phyloP scores from a whole-genome alignment of 176 grass and related monocot species.

The Rhynchospora pubera region DNA sequence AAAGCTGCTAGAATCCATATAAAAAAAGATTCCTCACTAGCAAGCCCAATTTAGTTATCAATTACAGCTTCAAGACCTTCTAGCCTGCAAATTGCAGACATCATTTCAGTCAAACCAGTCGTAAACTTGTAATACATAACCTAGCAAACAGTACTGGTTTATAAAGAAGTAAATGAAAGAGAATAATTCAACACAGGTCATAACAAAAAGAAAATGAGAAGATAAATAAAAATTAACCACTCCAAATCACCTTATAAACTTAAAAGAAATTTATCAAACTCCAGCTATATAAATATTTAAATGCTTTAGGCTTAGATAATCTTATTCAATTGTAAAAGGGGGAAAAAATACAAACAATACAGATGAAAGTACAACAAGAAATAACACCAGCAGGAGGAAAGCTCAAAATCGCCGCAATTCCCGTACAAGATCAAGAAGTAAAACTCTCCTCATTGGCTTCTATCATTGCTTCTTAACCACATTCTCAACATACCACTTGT shows the following conservation, averaged over 20 bases:
- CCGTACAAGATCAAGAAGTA: background rate
- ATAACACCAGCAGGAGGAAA: background rate
- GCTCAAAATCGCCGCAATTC: background rate
- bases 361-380: background rate
- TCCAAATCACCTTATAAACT: background rate
- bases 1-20: too few relatives aligned
- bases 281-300: background rate
- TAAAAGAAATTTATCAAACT: background rate
- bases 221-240: too few relatives aligned
- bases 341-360: background rate
- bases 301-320: background rate
- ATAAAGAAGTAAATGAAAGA: too few relatives aligned
- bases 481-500: slow-evolving; percentile 39
- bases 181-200: too few relatives aligned
- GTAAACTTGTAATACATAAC: too few relatives aligned
- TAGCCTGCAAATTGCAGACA: too few relatives aligned
- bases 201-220: too few relatives aligned
- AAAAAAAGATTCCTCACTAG: too few relatives aligned
- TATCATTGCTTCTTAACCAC: slow-evolving; percentile 5
- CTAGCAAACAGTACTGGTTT: too few relatives aligned
- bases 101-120: too few relatives aligned
- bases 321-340: slow-evolving; percentile 6
- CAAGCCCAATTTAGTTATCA: too few relatives aligned
- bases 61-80: too few relatives aligned
- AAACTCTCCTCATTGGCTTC: background rate